phyloP scores from a whole-genome alignment of 1,284 basidiomycete genomes.

The Limonomyces culmigenus region DNA sequence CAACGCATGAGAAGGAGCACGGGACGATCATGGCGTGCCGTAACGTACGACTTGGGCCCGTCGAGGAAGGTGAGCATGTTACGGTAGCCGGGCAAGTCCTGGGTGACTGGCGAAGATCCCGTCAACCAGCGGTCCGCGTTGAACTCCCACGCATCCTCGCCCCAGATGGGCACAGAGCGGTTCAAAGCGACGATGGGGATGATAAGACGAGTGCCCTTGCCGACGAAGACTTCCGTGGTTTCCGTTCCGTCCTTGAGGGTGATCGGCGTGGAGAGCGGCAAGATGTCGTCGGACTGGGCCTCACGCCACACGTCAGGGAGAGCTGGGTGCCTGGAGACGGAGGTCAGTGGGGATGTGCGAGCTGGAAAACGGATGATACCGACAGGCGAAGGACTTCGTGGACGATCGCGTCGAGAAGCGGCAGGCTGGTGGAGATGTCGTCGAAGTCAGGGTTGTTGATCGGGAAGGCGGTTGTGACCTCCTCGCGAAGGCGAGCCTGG shows the following conservation, averaged over 20 bases:
- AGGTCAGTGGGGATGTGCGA: too few species aligned
- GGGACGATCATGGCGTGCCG: too few species aligned
- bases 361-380: too few species aligned
- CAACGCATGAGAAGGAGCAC: conserved; percentile 21
- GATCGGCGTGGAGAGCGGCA: conserved; percentile 29
- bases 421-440: conserved; percentile 14
- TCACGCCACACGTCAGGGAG: too few species aligned
- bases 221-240: conserved; percentile 22
- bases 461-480: conserved; percentile 15
- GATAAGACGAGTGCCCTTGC: conserved; percentile 24
- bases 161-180: conserved; percentile 29
- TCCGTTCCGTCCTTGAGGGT: conserved; percentile 18
- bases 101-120: too few species aligned
- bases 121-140: too few species aligned
- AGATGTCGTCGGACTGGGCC: conserved; percentile 39
- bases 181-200: conserved; percentile 28
- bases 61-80: conserved; percentile 12
- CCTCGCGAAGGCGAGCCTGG: conserved; percentile 23
- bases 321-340: too few species aligned
- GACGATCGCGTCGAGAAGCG: conserved; percentile 19
- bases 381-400: conserved; percentile 12
- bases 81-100: conserved; percentile 14
- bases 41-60: too few species aligned
- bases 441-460: conserved; percentile 16
- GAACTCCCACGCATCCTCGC: conserved; percentile 12